Evolutionary conservation across 495 filamentous ascomycete genomes (phyloP).

Genomic region (Hypoxylon subgilvum): DNA sequence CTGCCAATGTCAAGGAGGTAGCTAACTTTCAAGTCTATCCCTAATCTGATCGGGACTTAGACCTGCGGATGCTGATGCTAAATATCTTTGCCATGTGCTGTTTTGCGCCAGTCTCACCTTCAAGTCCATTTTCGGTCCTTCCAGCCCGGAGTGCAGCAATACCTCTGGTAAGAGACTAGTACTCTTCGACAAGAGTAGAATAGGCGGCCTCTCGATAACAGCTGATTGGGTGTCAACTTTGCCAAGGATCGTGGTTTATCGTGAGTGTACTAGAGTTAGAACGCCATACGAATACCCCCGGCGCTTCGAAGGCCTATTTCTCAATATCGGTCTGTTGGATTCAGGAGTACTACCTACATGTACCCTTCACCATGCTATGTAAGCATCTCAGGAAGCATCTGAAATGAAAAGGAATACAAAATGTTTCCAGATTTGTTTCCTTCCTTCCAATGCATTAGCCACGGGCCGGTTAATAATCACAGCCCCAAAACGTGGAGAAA

Average conservation of each 20-base stretch:
- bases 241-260: neutral
- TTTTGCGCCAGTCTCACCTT: conserved; percentile 28
- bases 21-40: neutral
- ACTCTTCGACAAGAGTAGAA: neutral
- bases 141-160: conserved; percentile 1
- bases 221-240: conserved; percentile 1
- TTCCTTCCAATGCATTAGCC: conserved; percentile 9
- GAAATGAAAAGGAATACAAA: neutral
- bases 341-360: neutral
- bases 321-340: neutral
- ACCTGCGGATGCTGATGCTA: conserved; percentile 2
- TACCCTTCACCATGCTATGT: too few species aligned
- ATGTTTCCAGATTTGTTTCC: conserved; percentile 14
- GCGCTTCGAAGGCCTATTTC: too few species aligned
- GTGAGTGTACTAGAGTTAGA: neutral
- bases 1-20: neutral
- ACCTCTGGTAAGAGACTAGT: neutral
- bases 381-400: neutral
- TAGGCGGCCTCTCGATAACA: conserved; percentile 16
- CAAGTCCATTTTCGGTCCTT: conserved; percentile 13
- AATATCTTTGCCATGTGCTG: conserved; percentile 20
- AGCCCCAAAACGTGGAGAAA: conserved; percentile 13
- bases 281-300: too few species aligned
- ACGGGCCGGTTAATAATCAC: conserved; percentile 13
- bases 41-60: conserved; percentile 4